Percentiles rank a stretch among this genome's conserved stretches.
These are phyloP conservation scores for Ogataea angusta DNA, from an alignment of 805 yeast genomes.

Conservation along the genomic window DNA sequence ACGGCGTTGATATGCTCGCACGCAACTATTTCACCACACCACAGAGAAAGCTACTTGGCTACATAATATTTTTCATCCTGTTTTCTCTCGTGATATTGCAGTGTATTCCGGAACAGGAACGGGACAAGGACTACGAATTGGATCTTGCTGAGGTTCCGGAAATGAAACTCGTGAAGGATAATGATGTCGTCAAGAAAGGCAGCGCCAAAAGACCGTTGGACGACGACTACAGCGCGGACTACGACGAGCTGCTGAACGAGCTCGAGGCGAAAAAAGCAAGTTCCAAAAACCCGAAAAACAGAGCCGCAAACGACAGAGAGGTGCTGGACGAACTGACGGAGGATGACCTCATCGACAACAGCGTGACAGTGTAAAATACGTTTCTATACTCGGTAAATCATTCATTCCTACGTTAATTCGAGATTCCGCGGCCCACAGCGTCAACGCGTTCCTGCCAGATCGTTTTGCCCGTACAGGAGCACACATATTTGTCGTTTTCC, in stretches of 20 bases:
- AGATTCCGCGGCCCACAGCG: constrained; percentile 59
- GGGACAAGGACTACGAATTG: constrained; percentile 20
- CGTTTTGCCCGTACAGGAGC: constrained; percentile 93
- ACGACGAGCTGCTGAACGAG: constrained; percentile 11
- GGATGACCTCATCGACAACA: constrained; percentile 18
- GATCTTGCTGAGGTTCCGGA: constrained; percentile 8
- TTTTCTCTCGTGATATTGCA: constrained; percentile 34
- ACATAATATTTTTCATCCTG: constrained; percentile 33
- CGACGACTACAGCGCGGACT: constrained; percentile 17
- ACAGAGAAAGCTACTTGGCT: constrained; percentile 42
- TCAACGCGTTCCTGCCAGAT: constrained; percentile 92
- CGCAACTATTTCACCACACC: constrained; percentile 41
- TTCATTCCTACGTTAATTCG: constrained; percentile 10
- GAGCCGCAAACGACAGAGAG: neutral
- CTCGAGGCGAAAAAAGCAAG: constrained; percentile 5
- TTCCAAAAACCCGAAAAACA: neutral
- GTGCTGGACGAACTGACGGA: constrained; percentile 12
- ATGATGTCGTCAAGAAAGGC: constrained; percentile 13
- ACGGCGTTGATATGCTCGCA: constrained; percentile 24
- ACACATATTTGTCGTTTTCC: constrained; percentile 92
- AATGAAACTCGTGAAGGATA: constrained; percentile 21
- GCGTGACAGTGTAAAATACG: constrained; percentile 6
- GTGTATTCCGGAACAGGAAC: constrained; percentile 26
- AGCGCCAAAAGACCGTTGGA: constrained; percentile 20
- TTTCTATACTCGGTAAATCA: constrained; percentile 1